Evolutionary conservation across 2,329 filamentous ascomycete genomes (phyloP).

Genomic region (Blastomyces percursus): DNA sequence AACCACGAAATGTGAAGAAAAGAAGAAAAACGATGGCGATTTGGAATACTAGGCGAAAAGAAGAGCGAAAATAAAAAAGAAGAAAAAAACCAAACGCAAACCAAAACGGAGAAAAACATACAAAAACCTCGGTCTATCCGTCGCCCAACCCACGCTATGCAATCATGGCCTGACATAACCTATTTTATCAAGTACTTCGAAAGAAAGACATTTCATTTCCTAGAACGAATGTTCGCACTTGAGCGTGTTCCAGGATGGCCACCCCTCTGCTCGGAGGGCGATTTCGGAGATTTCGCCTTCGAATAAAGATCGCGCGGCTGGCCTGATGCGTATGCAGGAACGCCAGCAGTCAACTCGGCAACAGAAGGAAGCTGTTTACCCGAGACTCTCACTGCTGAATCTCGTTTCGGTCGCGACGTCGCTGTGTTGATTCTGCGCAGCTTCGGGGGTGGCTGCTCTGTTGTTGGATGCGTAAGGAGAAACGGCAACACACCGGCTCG

Average conservation of each 20-base stretch:
- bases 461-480: conserved; percentile 50
- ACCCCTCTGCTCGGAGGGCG: conserved; percentile 22
- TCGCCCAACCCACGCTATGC: conserved; percentile 31
- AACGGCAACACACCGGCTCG: conserved; percentile 66
- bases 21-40: neutral
- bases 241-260: conserved; percentile 22
- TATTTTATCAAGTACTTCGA: neutral
- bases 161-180: conserved; percentile 16
- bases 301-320: conserved; percentile 28
- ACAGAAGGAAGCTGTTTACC: conserved; percentile 34
- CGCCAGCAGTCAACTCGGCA: conserved; percentile 37
- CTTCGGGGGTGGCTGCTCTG: conserved; percentile 41
- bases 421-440: conserved; percentile 30
- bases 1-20: conserved; percentile 22
- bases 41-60: neutral
- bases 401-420: conserved; percentile 30
- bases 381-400: conserved; percentile 25
- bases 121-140: conserved; percentile 15
- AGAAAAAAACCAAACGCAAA: neutral
- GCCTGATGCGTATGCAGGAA: conserved; percentile 35
- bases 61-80: too few species aligned
- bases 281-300: conserved; percentile 10
- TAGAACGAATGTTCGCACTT: conserved; percentile 25
- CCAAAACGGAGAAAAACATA: neutral
- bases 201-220: conserved; percentile 14